phyloP scores from a whole-genome alignment of 2,329 filamentous ascomycete genomes.

The Neonectria punicea region DNA sequence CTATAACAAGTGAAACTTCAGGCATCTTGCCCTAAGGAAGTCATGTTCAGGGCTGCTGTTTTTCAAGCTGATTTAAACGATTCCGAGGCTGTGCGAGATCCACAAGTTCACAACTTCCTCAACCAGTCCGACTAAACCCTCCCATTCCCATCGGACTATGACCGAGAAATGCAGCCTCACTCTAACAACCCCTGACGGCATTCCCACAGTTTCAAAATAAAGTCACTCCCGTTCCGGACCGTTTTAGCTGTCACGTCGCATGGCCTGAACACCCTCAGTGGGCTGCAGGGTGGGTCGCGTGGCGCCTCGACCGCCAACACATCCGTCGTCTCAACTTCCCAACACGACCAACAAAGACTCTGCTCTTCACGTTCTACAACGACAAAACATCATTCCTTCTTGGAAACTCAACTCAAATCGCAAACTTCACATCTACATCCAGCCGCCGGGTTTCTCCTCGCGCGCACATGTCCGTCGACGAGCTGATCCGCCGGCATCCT shows the following conservation, averaged over 20 bases:
- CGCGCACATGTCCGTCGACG: conserved; percentile 16
- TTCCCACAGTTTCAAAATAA: neutral
- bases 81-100: too few species aligned
- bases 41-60: too few species aligned
- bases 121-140: too few species aligned
- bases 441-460: neutral
- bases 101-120: too few species aligned
- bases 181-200: neutral
- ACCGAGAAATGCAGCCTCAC: neutral
- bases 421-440: too few species aligned
- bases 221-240: neutral
- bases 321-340: neutral
- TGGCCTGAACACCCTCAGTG: neutral
- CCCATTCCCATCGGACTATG: neutral
- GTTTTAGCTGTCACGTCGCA: neutral
- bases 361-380: neutral
- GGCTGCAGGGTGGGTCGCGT: neutral
- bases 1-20: neutral
- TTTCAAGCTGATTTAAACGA: too few species aligned
- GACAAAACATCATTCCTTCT: neutral
- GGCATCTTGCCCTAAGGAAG: neutral
- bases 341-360: neutral
- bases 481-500: conserved; percentile 38
- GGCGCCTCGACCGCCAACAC: neutral
- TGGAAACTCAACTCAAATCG: neutral